Conservation (phyloP, 441 rosid genomes). For the Mallotus japonicus region DNA sequence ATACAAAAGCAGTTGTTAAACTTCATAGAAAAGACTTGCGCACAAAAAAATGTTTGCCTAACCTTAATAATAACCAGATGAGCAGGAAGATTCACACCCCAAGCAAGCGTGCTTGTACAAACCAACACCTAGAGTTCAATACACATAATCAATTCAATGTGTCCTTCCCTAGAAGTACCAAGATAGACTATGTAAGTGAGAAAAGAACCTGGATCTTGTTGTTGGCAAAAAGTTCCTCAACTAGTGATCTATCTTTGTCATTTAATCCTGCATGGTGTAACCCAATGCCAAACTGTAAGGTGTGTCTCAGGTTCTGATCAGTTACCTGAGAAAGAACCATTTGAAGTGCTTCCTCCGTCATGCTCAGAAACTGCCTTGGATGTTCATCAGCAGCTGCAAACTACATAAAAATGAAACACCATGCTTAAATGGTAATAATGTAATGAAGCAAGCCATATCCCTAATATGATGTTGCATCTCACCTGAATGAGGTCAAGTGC, state of each 20-base stretch:
- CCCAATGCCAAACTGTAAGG: conserved; percentile 97
- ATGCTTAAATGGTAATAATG: conserved; percentile 17
- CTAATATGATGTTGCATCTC: conserved; percentile 28
- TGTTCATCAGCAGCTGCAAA: conserved; percentile 95
- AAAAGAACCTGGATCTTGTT: conserved; percentile 87
- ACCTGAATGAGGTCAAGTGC: conserved; percentile 99
- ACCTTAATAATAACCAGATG: conserved; percentile 99
- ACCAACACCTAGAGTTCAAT: conserved; percentile 70
- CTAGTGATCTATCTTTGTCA: conserved; percentile 92
- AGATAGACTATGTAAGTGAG: conserved; percentile 22
- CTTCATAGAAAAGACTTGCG: neutral
- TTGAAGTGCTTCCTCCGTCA: conserved; percentile 88
- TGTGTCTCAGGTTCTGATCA: conserved; percentile 94
- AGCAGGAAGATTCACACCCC: conserved; percentile 99
- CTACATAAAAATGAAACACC: conserved; percentile 40
- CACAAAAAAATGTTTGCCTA: neutral
- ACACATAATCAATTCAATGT: conserved; percentile 6
- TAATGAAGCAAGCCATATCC: conserved; percentile 11
- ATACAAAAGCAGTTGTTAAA: neutral
- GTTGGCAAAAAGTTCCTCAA: conserved; percentile 95
- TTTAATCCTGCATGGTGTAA: conserved; percentile 98
- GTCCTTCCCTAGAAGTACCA: conserved; percentile 6
- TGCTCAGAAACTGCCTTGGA: conserved; percentile 83
- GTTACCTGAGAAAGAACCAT: conserved; percentile 95
- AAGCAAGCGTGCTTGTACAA: conserved; percentile 95